A percentile compares a stretch with the other conserved stretches of the same genome.
phyloP scores from a whole-genome alignment of 805 yeast genomes.

The Kodamaea fukazawae region DNA sequence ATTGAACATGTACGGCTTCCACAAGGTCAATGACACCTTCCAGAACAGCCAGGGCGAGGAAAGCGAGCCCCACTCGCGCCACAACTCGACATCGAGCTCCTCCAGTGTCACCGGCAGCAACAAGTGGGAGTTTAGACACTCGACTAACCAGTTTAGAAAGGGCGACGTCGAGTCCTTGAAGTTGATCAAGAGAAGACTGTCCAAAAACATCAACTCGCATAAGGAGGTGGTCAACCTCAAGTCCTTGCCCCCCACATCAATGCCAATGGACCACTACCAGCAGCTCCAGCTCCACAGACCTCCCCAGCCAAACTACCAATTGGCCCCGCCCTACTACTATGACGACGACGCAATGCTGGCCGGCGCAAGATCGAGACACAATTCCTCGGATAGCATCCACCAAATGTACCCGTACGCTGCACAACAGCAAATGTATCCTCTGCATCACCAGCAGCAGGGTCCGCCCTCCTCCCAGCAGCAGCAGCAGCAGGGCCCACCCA shows the following conservation, averaged over 20 bases:
- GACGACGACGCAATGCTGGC: constrained; percentile 3
- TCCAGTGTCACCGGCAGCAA: constrained; percentile 21
- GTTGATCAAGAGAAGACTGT: constrained; percentile 74
- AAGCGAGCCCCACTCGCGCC: constrained; percentile 6
- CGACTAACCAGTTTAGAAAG: constrained; percentile 71
- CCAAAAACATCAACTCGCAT: constrained; percentile 35
- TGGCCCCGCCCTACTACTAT: constrained; percentile 6
- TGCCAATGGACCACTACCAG: constrained; percentile 16
- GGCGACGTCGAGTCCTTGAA: constrained; percentile 77
- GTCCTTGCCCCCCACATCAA: constrained; percentile 28
- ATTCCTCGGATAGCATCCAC: constrained; percentile 6
- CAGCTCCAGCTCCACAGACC: constrained; percentile 11
- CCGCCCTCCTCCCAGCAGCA: constrained; percentile 4
- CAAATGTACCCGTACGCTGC: constrained; percentile 3
- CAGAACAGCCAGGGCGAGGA: constrained; percentile 20
- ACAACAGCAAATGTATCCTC: constrained; percentile 10
- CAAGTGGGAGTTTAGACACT: constrained; percentile 87
- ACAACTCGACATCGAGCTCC: constrained; percentile 10
- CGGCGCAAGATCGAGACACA: constrained; percentile 5
- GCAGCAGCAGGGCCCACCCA: constrained; percentile 10
- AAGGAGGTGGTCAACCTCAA: constrained; percentile 39
- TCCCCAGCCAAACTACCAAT: constrained; percentile 4
- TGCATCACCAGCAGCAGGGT: too few relatives aligned
- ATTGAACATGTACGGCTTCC: constrained; percentile 46
- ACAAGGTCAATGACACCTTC: constrained; percentile 42